Evolutionary conservation across 805 yeast genomes (phyloP).

Genomic region (Candida ortonii): DNA sequence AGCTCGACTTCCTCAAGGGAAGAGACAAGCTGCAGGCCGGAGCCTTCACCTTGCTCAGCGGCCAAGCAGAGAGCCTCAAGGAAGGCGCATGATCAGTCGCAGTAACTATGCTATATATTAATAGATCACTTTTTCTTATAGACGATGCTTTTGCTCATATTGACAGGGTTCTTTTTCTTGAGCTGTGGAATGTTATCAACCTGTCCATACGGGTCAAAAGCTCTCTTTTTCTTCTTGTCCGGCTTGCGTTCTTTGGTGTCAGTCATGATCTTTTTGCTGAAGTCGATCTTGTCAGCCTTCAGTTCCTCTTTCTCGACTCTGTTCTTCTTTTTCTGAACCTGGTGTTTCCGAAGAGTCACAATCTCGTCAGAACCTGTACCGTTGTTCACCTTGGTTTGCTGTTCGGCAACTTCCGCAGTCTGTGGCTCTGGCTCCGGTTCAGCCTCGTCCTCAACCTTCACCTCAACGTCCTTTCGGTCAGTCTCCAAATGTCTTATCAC

Average conservation of each 20-base stretch:
- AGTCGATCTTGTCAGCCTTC: conserved; percentile 29
- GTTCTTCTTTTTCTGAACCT: conserved; percentile 23
- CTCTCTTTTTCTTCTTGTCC: conserved; percentile 31
- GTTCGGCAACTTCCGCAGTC: conserved; percentile 9
- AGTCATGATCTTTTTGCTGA: conserved; percentile 26
- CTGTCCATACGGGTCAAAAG: conserved; percentile 58
- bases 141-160: conserved; percentile 27
- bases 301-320: conserved; percentile 9
- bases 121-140: conserved; percentile 25
- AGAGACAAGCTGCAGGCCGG: conserved; percentile 83
- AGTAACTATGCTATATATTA: not conserved
- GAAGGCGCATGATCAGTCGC: conserved; percentile 1
- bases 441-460: conserved; percentile 20
- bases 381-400: conserved; percentile 19
- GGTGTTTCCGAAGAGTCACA: conserved; percentile 31
- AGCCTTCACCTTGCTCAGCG: conserved; percentile 83
- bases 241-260: conserved; percentile 18
- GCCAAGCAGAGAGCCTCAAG: conserved; percentile 59
- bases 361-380: conserved; percentile 32
- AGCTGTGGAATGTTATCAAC: conserved; percentile 23
- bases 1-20: conserved; percentile 92
- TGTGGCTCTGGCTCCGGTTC: conserved; percentile 11
- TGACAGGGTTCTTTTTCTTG: conserved; percentile 28
- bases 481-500: conserved; percentile 16
- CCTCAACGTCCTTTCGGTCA: conserved; percentile 12